These are phyloP conservation scores for Ceratorhiza oryzae-sativae DNA, from an alignment of 1,284 basidiomycete species.

Conservation along the genomic window DNA sequence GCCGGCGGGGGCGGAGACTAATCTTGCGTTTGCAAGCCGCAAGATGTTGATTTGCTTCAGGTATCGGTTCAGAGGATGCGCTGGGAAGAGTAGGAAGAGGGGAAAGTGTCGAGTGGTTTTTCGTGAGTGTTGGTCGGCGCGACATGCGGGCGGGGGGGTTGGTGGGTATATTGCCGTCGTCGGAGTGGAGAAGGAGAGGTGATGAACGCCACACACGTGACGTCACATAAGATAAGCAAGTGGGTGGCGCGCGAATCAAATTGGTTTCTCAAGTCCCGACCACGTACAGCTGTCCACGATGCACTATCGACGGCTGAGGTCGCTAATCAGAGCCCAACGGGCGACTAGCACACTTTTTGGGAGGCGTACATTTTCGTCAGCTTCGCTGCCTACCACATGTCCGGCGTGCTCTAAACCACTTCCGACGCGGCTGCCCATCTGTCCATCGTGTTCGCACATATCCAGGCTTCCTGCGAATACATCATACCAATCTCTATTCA, in stretches of 20 bases:
- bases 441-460: constrained; percentile 70
- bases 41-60: constrained; percentile 26
- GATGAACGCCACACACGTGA: constrained; percentile 26
- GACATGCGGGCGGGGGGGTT: constrained; percentile 14
- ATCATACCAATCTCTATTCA: constrained; percentile 55
- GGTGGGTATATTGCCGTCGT: constrained; percentile 32
- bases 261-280: neutral
- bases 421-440: constrained; percentile 70
- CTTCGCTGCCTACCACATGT: constrained; percentile 52
- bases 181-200: neutral
- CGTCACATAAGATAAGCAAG: constrained; percentile 3
- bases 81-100: constrained; percentile 23
- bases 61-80: constrained; percentile 14
- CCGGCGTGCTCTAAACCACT: constrained; percentile 66
- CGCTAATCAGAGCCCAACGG: neutral
- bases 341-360: neutral
- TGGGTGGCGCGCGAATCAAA: constrained; percentile 13
- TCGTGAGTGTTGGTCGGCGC: neutral
- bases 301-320: constrained; percentile 15
- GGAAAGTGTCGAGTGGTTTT: neutral
- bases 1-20: constrained; percentile 14
- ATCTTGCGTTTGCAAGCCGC: constrained; percentile 1
- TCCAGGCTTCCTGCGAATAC: constrained; percentile 60
- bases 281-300: no score
- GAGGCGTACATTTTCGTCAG: constrained; percentile 14